Conservation (phyloP, 2,329 filamentous ascomycete genomes). For the Pochonia chlamydosporia region DNA sequence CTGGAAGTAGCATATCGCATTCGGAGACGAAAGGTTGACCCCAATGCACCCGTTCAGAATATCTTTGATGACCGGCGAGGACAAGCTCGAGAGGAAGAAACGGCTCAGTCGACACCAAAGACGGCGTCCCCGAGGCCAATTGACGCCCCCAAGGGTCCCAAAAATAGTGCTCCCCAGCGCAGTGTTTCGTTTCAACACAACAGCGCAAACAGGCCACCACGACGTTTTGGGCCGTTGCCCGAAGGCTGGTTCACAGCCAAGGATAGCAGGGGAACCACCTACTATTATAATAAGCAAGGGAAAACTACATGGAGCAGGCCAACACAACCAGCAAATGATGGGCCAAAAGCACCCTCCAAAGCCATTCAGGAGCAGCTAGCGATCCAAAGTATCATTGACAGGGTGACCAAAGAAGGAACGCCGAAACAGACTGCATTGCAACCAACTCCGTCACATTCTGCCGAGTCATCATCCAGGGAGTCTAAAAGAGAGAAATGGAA, state of each 20-base stretch:
- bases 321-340: slow-evolving; percentile 60
- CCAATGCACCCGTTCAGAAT: slow-evolving; percentile 51
- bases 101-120: slow-evolving; percentile 30
- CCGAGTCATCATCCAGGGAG: slow-evolving; percentile 48
- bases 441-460: slow-evolving; percentile 52
- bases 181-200: slow-evolving; percentile 45
- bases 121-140: slow-evolving; percentile 38
- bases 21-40: slow-evolving; percentile 79
- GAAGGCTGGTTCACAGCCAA: slow-evolving; percentile 80
- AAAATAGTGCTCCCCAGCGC: slow-evolving; percentile 52
- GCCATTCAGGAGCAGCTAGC: slow-evolving; percentile 60
- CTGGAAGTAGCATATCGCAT: slow-evolving; percentile 90
- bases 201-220: slow-evolving; percentile 44
- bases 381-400: slow-evolving; percentile 80
- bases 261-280: slow-evolving; percentile 64
- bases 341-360: slow-evolving; percentile 60
- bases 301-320: slow-evolving; percentile 79
- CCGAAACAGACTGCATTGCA: slow-evolving; percentile 51
- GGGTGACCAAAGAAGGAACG: slow-evolving; percentile 63
- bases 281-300: slow-evolving; percentile 80
- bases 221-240: slow-evolving; percentile 54
- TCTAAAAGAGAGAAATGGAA: slow-evolving; percentile 67
- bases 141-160: slow-evolving; percentile 52
- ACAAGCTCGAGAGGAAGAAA: slow-evolving; percentile 36
- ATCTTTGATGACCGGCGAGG: slow-evolving; percentile 58